A percentile compares a stretch with the other conserved stretches of the same genome.
Conservation (phyloP, 352 stramenopile genomes). For the Phytophthora tubulina region DNA sequence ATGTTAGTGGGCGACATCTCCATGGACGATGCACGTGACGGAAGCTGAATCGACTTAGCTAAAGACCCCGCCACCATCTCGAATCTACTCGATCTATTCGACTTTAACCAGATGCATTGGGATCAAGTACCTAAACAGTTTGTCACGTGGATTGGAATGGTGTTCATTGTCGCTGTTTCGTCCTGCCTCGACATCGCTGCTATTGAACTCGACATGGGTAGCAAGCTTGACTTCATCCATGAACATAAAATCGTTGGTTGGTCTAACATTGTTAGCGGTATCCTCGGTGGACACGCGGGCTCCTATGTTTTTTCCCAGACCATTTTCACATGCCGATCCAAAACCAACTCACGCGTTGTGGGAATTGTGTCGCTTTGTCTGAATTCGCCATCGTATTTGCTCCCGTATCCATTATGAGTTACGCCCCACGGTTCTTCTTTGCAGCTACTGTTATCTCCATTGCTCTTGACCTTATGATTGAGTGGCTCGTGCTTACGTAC, state of each 20-base stretch:
- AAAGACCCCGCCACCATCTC: slow-evolving; percentile 61
- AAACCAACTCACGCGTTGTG: slow-evolving; percentile 90
- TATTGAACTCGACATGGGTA: slow-evolving; percentile 97
- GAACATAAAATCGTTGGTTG: slow-evolving; percentile 75
- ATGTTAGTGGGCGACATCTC: slow-evolving; percentile 79
- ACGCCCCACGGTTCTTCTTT: slow-evolving; percentile 97
- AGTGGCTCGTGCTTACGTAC: slow-evolving; percentile 94
- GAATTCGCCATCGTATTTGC: slow-evolving; percentile 89
- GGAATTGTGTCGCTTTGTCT: slow-evolving; percentile 88
- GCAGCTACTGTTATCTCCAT: slow-evolving; percentile 97
- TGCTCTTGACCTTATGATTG: slow-evolving; percentile 95
- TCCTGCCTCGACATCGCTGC: slow-evolving; percentile 97
- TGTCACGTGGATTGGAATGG: slow-evolving; percentile 94
- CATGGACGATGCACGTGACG: slow-evolving; percentile 90
- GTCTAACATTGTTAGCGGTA: slow-evolving; percentile 90
- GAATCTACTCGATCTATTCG: slow-evolving; percentile 87
- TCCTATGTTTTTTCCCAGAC: slow-evolving; percentile 99
- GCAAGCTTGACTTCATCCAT: slow-evolving; percentile 94
- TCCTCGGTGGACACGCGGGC: slow-evolving; percentile 97
- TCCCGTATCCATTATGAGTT: slow-evolving; percentile 94
- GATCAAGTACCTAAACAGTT: slow-evolving; percentile 89
- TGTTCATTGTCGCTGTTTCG: slow-evolving; percentile 97
- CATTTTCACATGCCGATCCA: slow-evolving; percentile 96
- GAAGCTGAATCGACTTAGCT: slow-evolving; percentile 91
- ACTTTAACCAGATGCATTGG: slow-evolving; percentile 92